A percentile compares a stretch with the other conserved stretches of the same genome.
phyloP scores from a whole-genome alignment of 169 alveolate genomes.

The Plasmodium yoelii region DNA sequence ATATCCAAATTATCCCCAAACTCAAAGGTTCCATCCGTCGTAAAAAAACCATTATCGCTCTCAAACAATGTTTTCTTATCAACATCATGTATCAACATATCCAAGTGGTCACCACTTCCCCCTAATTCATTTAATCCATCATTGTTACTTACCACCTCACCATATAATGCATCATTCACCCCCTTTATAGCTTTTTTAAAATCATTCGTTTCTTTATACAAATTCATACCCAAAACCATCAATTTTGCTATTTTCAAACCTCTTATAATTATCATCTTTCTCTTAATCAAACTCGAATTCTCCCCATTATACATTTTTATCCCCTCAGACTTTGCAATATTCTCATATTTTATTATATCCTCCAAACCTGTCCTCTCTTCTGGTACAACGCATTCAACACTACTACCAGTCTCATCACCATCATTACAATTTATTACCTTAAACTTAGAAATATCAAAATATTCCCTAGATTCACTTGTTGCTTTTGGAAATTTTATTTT shows the following conservation, averaged over 20 bases:
- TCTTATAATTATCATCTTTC: constrained; percentile 14
- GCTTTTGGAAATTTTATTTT: constrained; percentile 20
- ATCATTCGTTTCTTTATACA: constrained; percentile 11
- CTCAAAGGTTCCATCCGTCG: too few relatives aligned
- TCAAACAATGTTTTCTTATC: too few relatives aligned
- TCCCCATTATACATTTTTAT: constrained; percentile 19
- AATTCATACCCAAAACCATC: constrained; percentile 7
- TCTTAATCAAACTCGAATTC: constrained; percentile 11
- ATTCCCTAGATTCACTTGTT: constrained; percentile 7
- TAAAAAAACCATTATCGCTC: too few relatives aligned
- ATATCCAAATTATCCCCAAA: too few relatives aligned
- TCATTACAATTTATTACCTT: neutral
- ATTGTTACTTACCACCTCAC: too few relatives aligned
- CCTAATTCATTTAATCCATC: too few relatives aligned
- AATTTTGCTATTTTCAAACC: constrained; percentile 13
- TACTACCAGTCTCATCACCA: neutral
- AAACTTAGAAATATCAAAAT: constrained; percentile 29
- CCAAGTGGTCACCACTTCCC: too few relatives aligned
- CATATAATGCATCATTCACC: constrained; percentile 8
- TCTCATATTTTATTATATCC: constrained; percentile 50
- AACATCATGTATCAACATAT: too few relatives aligned
- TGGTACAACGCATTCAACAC: constrained; percentile 10
- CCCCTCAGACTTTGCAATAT: constrained; percentile 18
- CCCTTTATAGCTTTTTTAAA: constrained; percentile 1
- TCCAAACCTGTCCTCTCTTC: neutral